Conservation (phyloP, 768 basidiomycete genomes). For the Boletus reticuloceps region DNA sequence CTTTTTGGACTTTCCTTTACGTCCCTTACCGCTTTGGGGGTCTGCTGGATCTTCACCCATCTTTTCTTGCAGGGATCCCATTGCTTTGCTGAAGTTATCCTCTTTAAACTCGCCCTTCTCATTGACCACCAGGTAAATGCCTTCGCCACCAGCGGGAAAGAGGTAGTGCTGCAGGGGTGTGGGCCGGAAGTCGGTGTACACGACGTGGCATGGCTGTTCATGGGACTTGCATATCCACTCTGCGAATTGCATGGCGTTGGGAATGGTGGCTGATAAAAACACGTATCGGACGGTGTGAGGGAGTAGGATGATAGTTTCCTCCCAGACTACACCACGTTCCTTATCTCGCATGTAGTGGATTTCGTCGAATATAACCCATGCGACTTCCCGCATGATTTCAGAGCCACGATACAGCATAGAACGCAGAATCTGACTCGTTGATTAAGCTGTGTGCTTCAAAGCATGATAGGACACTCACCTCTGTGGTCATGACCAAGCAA, state of each 20-base stretch:
- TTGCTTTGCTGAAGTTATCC: constrained; percentile 96
- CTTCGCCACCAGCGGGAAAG: constrained; percentile 94
- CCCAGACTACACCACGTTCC: constrained; percentile 99
- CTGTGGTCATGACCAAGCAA: constrained; percentile 99
- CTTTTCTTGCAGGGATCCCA: constrained; percentile 86
- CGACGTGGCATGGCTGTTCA: constrained; percentile 97
- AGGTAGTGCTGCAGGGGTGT: constrained; percentile 98
- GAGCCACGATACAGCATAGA: constrained; percentile 99
- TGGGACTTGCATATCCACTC: constrained; percentile 99
- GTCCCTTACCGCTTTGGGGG: constrained; percentile 77
- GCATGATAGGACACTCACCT: constrained; percentile 47
- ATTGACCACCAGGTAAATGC: constrained; percentile 97
- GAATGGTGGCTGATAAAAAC: constrained; percentile 98
- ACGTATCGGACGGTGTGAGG: constrained; percentile 97
- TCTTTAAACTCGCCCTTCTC: constrained; percentile 97
- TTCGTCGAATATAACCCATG: constrained; percentile 99
- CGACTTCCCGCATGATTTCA: constrained; percentile 99
- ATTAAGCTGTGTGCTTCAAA: not conserved
- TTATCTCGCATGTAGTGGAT: constrained; percentile 99
- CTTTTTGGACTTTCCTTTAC: constrained; percentile 90
- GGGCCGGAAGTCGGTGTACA: constrained; percentile 98
- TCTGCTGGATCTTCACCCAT: constrained; percentile 93
- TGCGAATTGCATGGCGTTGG: constrained; percentile 99
- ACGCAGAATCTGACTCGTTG: constrained; percentile 73
- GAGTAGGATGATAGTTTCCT: constrained; percentile 96